phyloP scores from a whole-genome alignment of 2,329 filamentous ascomycete genomes.

The Fonsecaea erecta region DNA sequence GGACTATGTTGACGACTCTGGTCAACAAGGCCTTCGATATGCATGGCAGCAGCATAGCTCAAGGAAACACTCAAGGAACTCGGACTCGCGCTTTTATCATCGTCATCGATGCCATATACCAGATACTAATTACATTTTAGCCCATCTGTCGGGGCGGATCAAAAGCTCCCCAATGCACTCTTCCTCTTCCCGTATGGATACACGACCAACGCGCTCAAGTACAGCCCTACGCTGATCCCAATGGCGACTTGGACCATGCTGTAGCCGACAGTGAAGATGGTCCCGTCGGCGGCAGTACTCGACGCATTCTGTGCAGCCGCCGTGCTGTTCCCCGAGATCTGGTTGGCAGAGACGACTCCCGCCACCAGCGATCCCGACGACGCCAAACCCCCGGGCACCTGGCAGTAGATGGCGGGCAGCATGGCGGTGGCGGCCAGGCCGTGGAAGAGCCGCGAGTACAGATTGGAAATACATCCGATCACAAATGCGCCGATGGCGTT shows the following conservation, averaged over 20 bases:
- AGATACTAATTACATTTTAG: too few species aligned
- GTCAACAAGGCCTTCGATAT: too few species aligned
- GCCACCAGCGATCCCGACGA: conserved; percentile 62
- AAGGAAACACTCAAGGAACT: too few species aligned
- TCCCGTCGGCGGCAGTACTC: conserved; percentile 38
- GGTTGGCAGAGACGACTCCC: conserved; percentile 58
- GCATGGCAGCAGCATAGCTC: too few species aligned
- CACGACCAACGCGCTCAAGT: conserved; percentile 52
- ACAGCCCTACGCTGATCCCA: conserved; percentile 54
- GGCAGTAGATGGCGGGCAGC: conserved; percentile 81
- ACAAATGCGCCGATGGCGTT: conserved; percentile 78
- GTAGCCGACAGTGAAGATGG: conserved; percentile 51
- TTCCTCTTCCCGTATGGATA: conserved; percentile 54
- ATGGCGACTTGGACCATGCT: conserved; percentile 56
- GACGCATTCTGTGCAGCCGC: conserved; percentile 31
- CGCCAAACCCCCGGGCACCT: conserved; percentile 64
- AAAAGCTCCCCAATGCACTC: conserved; percentile 54
- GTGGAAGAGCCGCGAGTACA: conserved; percentile 73
- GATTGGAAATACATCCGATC: conserved; percentile 76
- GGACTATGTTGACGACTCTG: too few species aligned
- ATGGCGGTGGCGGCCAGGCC: conserved; percentile 83
- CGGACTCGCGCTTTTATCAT: too few species aligned
- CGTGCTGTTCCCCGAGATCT: conserved; percentile 43
- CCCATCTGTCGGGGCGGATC: too few species aligned
- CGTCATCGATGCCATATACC: too few species aligned